Evolutionary conservation across 1,284 basidiomycete genomes (phyloP), one percentile per base, ranked within the genome.

Genomic region (Trichosporon inkin): DNA sequence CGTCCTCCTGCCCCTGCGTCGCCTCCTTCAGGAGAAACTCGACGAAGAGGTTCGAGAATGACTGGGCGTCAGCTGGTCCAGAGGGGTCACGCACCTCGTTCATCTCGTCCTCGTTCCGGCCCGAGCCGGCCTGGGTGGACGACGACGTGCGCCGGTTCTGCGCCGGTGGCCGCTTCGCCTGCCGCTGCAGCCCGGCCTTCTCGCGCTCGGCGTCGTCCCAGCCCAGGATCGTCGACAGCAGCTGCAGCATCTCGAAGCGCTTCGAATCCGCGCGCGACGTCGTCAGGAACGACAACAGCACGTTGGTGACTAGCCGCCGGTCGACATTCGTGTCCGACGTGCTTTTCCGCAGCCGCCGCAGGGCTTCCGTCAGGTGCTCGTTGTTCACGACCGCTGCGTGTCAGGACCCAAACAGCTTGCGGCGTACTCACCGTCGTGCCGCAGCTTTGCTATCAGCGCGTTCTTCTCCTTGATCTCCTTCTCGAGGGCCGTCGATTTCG

Each of bases 391-490:
- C 91, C 53, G 88, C 92, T 94, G 66, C 20, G 55, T 64, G 28
- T 73, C 35, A 40, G 61, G 20, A 19, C n/a, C 36, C 20, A 52
- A 44, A 24, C 65, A 35, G 13, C 5, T 14, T 8, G 17, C 16
- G 37, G 44, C 47, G n/a, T 37, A 75, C 80, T 47, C 66, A 93
- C 92, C 87, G 84, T 98, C 94, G 72, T 99, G 94, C 55, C 94
- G 84, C 65, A 98, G 80, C 76, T 98, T 98, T 54, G 88, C 89
- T 41, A 97, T 91, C 6, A 95, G 81, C 19, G 92, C 80, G 62
- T 88, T 89, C 82, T 98, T 98, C 77, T 98, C 95, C 77, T 92
- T 95, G 52, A 96, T 82, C 68, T 98, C 92, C 70, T 88, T 88
- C 75, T 93, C 89, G 3, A 98, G 81, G 36, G 85, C 84, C 37